Conservation (phyloP, 2,329 filamentous ascomycete genomes). For the Basipetospora chlamydospora region DNA sequence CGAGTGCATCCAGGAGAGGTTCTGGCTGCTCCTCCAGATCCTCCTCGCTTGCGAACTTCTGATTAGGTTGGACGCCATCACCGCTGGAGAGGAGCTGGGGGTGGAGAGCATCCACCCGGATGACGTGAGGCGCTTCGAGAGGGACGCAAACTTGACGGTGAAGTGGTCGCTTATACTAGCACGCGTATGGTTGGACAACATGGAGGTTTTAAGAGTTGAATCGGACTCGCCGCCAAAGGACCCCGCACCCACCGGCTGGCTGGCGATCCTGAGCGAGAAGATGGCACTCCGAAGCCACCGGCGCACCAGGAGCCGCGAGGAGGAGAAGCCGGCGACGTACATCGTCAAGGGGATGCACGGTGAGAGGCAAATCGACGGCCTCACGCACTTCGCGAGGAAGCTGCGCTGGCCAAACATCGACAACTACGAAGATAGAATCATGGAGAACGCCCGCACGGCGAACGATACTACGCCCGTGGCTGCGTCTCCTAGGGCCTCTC, state of each 20-base stretch:
- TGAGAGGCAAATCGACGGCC: conserved; percentile 43
- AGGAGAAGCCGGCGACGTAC: conserved; percentile 23
- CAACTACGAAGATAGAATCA: conserved; percentile 29
- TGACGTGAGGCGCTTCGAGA: conserved; percentile 46
- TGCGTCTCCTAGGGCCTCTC: conserved; percentile 6
- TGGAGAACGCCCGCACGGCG: conserved; percentile 5
- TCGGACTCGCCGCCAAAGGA: conserved; percentile 7
- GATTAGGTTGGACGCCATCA: conserved; percentile 47
- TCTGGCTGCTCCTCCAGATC: conserved; percentile 54
- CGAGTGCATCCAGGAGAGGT: conserved; percentile 46
- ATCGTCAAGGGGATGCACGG: conserved; percentile 40
- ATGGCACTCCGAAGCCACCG: conserved; percentile 24
- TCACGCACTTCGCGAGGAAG: conserved; percentile 49
- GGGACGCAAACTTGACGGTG: conserved; percentile 44
- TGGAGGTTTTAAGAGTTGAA: conserved; percentile 35
- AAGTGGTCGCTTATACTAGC: conserved; percentile 54
- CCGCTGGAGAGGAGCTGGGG: conserved; percentile 42
- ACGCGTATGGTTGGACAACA: conserved; percentile 53
- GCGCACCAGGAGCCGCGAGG: conserved; percentile 13
- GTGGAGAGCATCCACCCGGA: conserved; percentile 35
- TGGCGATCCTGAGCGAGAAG: conserved; percentile 41
- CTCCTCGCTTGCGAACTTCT: conserved; percentile 51
- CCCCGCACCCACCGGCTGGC: conserved; percentile 26
- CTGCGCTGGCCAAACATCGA: conserved; percentile 49
- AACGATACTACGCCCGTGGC: conserved; percentile 2